Conservation (phyloP, 2,329 filamentous ascomycete genomes). For the Dactylonectria macrodidyma region DNA sequence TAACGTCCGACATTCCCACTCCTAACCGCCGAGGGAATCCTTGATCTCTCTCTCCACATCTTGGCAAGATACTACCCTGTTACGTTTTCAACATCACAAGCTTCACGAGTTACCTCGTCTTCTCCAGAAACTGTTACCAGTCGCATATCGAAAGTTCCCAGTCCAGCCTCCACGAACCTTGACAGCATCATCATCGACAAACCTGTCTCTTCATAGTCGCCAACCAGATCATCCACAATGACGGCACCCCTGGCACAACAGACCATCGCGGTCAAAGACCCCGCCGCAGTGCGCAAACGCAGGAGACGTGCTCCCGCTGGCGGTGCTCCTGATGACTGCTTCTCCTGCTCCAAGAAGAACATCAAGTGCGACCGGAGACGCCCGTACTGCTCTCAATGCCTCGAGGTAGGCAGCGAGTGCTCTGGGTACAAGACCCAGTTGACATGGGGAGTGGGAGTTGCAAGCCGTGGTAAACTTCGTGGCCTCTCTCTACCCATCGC, state of each 20-base stretch:
- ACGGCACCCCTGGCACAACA: constrained; percentile 64
- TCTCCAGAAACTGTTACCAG: constrained; percentile 17
- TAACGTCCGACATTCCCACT: constrained; percentile 31
- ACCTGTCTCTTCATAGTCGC: constrained; percentile 16
- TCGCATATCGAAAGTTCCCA: constrained; percentile 34
- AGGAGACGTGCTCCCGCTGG: constrained; percentile 90
- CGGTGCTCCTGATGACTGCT: constrained; percentile 95
- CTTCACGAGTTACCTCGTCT: constrained; percentile 16
- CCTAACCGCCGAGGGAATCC: constrained; percentile 22
- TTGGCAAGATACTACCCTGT: constrained; percentile 4
- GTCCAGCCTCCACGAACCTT: constrained; percentile 18
- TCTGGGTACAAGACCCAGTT: constrained; percentile 97
- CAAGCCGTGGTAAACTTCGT: constrained; percentile 93
- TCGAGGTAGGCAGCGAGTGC: constrained; percentile 92
- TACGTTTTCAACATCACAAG: constrained; percentile 26
- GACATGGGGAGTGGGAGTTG: constrained; percentile 96
- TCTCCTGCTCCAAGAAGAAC: constrained; percentile 88
- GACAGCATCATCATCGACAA: constrained; percentile 31
- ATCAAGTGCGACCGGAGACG: constrained; percentile 91
- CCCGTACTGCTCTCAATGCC: constrained; percentile 95
- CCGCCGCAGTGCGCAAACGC: constrained; percentile 74
- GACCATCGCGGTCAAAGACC: constrained; percentile 63
- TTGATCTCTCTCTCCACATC: constrained; percentile 29
- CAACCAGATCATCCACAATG: constrained; percentile 54
- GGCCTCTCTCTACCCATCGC: constrained; percentile 84